A percentile compares a stretch with the other conserved stretches of the same genome.
Evolutionary conservation across 2,329 filamentous ascomycete species (phyloP).

Genomic region (Myotisia sp.): DNA sequence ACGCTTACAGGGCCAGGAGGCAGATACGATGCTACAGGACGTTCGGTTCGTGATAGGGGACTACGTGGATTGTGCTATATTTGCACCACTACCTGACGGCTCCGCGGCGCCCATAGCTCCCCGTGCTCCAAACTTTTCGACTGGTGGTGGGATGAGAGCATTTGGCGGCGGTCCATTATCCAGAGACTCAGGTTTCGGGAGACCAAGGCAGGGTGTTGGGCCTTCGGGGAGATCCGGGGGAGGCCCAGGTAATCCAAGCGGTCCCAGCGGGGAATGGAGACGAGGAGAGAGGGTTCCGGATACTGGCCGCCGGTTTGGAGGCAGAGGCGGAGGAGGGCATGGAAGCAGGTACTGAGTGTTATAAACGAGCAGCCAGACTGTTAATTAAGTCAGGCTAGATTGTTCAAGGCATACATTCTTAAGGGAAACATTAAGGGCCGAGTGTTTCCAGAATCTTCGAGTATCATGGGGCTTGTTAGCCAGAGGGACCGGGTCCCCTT

Average conservation of each 20-base stretch:
- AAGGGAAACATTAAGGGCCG: too few relatives aligned
- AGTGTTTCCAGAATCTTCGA: too few relatives aligned
- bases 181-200: slow-evolving; percentile 34
- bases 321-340: slow-evolving; percentile 26
- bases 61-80: slow-evolving; percentile 68
- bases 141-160: slow-evolving; percentile 29
- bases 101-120: slow-evolving; percentile 45
- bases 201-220: slow-evolving; percentile 25
- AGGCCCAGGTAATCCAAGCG: slow-evolving; percentile 26
- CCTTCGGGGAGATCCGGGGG: slow-evolving; percentile 28
- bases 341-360: slow-evolving; percentile 26
- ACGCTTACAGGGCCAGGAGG: slow-evolving; percentile 41
- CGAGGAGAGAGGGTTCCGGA: slow-evolving; percentile 35
- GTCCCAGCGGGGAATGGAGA: slow-evolving; percentile 36
- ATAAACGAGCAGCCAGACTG: too few relatives aligned
- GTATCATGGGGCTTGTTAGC: too few relatives aligned
- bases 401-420: too few relatives aligned
- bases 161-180: slow-evolving; percentile 17
- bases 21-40: slow-evolving; percentile 60
- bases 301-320: slow-evolving; percentile 24
- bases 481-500: too few relatives aligned
- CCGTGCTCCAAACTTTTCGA: slow-evolving; percentile 26
- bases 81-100: slow-evolving; percentile 61
- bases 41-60: slow-evolving; percentile 78
- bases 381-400: too few relatives aligned